Percentiles rank a stretch among this genome's conserved stretches.
Conservation (phyloP, 2,329 filamentous ascomycete genomes). For the Berkeleyomyces rouxiae region DNA sequence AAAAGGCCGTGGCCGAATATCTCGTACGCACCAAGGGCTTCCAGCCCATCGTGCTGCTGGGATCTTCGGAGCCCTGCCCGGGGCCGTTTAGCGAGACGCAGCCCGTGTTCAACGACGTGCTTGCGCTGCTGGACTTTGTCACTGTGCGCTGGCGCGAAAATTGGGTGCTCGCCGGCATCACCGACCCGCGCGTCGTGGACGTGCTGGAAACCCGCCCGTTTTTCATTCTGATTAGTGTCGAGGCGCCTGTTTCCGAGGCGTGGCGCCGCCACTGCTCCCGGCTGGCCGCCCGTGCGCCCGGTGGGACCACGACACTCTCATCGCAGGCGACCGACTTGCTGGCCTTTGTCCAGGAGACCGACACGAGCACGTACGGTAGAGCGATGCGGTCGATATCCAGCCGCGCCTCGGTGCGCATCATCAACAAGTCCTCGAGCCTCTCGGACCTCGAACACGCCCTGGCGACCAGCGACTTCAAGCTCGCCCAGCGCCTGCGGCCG, state of each 20-base stretch:
- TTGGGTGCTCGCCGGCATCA: conserved; percentile 76
- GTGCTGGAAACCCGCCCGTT: conserved; percentile 66
- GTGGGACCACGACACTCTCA: conserved; percentile 15
- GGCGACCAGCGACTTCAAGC: conserved; percentile 55
- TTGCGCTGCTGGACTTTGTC: conserved; percentile 65
- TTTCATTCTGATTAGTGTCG: conserved; percentile 82
- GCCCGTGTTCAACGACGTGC: conserved; percentile 39
- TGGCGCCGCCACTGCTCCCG: conserved; percentile 60
- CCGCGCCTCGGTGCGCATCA: conserved; percentile 64
- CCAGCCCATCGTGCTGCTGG: conserved; percentile 46
- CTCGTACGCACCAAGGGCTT: conserved; percentile 75
- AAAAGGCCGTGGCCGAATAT: conserved; percentile 76
- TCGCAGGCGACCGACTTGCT: conserved; percentile 26
- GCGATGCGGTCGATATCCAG: conserved; percentile 58
- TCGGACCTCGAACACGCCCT: conserved; percentile 57
- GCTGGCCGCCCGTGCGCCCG: neutral
- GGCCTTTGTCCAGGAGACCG: conserved; percentile 41
- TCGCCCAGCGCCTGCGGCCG: conserved; percentile 66
- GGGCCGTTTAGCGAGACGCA: conserved; percentile 29
- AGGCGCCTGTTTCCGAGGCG: conserved; percentile 70
- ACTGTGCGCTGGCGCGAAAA: conserved; percentile 68
- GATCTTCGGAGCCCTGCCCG: conserved; percentile 31
- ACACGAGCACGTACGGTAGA: conserved; percentile 59
- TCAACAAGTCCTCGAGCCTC: conserved; percentile 66
- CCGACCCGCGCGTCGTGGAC: conserved; percentile 56